Percentiles rank a stretch among this genome's conserved stretches.
phyloP scores from a whole-genome alignment of 2,329 filamentous ascomycete genomes.

The Coniochaeta sp. region DNA sequence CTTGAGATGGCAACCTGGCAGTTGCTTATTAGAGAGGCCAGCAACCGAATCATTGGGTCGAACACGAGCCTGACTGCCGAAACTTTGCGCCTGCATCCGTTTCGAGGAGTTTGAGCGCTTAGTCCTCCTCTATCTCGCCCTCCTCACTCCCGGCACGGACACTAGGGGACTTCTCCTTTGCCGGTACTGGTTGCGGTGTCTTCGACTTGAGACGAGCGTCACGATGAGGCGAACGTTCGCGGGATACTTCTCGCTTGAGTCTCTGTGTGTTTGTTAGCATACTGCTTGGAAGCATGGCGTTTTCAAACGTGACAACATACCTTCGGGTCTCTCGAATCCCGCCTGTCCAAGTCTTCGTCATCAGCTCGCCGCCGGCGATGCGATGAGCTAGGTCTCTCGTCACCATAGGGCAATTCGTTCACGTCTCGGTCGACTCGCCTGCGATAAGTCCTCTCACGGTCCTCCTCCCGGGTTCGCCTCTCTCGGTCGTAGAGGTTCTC shows the following conservation, averaged over 20 bases:
- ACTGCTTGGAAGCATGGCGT: neutral
- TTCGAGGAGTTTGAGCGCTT: slow-evolving; percentile 12
- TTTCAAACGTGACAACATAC: slow-evolving; percentile 27
- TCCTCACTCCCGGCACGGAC: slow-evolving; percentile 89
- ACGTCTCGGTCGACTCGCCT: slow-evolving; percentile 71
- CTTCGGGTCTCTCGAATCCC: slow-evolving; percentile 62
- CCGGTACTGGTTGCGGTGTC: slow-evolving; percentile 30
- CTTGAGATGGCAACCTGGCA: neutral
- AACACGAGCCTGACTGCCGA: neutral
- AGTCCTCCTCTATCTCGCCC: slow-evolving; percentile 90
- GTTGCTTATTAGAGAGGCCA: neutral
- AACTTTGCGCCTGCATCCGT: neutral
- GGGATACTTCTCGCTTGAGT: slow-evolving; percentile 49
- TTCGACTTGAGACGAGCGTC: slow-evolving; percentile 51
- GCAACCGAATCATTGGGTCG: neutral
- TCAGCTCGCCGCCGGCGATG: slow-evolving; percentile 74
- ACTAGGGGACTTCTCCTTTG: slow-evolving; percentile 36
- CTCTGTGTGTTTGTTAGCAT: slow-evolving; percentile 37
- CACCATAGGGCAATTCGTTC: slow-evolving; percentile 88
- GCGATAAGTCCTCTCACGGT: slow-evolving; percentile 81
- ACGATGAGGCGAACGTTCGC: slow-evolving; percentile 55
- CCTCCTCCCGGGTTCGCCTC: slow-evolving; percentile 79
- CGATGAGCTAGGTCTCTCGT: slow-evolving; percentile 52
- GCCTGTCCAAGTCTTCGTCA: slow-evolving; percentile 55
- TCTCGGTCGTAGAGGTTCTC: slow-evolving; percentile 74